phyloP scores from a whole-genome alignment of 768 basidiomycete genomes.

The Filobasidium wieringae region DNA sequence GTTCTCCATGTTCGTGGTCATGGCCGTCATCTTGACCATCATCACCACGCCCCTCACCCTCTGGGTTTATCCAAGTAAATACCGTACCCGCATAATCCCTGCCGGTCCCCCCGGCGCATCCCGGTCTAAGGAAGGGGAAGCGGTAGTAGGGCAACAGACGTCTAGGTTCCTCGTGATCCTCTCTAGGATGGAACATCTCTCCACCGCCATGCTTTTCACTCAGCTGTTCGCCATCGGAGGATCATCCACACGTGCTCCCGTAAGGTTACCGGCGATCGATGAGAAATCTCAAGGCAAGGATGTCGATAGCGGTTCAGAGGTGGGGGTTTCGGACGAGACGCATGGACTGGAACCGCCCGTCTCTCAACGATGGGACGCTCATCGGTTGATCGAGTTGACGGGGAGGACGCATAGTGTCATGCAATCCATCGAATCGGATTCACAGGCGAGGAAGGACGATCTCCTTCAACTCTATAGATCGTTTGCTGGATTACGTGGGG shows the following conservation, averaged over 20 bases:
- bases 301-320: conserved; percentile 19
- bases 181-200: conserved; percentile 78
- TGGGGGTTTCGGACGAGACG: conserved; percentile 16
- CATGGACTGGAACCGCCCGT: conserved; percentile 13
- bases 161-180: conserved; percentile 70
- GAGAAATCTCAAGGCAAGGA: conserved; percentile 9
- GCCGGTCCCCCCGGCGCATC: background rate
- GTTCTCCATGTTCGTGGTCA: conserved; percentile 80
- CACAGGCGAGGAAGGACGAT: conserved; percentile 45
- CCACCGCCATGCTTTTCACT: conserved; percentile 77
- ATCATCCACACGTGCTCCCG: background rate
- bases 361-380: conserved; percentile 44
- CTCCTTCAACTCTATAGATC: conserved; percentile 46
- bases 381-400: conserved; percentile 81
- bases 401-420: conserved; percentile 78
- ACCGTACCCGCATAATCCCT: conserved; percentile 39
- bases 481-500: conserved; percentile 33
- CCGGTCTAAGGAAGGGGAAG: background rate
- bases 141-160: conserved; percentile 36
- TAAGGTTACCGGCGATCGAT: conserved; percentile 2
- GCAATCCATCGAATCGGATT: conserved; percentile 53
- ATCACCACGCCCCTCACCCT: conserved; percentile 74
- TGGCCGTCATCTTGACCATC: conserved; percentile 61
- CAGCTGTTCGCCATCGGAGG: conserved; percentile 52
- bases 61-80: conserved; percentile 57